Conservation (phyloP, 208 protist species). For the Acanthamoeba castellanii region DNA sequence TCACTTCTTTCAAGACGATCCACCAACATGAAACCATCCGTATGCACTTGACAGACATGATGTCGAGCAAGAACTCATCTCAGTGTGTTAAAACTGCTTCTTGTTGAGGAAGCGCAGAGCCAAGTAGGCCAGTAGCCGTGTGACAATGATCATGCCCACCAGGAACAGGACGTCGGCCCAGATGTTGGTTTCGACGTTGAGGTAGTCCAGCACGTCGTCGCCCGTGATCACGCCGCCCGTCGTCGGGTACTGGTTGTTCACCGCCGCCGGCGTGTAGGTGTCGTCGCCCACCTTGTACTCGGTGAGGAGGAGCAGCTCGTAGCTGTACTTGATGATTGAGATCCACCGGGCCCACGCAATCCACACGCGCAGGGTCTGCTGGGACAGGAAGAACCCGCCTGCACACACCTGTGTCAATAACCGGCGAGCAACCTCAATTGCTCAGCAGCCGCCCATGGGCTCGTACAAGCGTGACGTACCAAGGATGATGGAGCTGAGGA, state of each 20-base stretch:
- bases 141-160: constrained; percentile 60
- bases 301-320: neutral
- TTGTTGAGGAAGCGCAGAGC: constrained; percentile 72
- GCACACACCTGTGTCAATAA: neutral
- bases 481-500: neutral
- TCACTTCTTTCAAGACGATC: no score
- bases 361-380: neutral
- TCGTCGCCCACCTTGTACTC: constrained; percentile 7
- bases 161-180: constrained; percentile 73
- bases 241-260: neutral
- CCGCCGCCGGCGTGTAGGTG: neutral
- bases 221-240: neutral
- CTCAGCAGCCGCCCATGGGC: no score
- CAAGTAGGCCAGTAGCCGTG: constrained; percentile 24
- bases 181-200: constrained; percentile 57
- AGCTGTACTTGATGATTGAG: constrained; percentile 16
- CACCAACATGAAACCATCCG: no score
- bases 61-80: no score
- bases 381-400: neutral
- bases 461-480: no score
- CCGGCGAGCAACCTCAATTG: neutral
- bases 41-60: no score
- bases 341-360: neutral
- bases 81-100: neutral
- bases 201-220: constrained; percentile 44